phyloP scores from a whole-genome alignment of 2,329 filamentous ascomycete species.

The Dothistroma septosporum region DNA sequence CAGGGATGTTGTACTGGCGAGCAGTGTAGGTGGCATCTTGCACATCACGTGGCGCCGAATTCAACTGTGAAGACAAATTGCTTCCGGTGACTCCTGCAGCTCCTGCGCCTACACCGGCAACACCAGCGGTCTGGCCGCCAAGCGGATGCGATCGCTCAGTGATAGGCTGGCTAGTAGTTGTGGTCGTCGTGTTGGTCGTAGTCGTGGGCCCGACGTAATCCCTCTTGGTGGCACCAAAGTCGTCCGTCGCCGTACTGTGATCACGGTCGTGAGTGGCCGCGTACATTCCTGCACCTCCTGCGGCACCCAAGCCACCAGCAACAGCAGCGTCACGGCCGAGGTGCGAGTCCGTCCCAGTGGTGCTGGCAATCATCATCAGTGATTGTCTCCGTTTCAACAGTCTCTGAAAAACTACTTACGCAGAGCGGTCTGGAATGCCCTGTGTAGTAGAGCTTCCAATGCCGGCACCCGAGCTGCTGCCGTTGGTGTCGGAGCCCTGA shows the following conservation, averaged over 20 bases:
- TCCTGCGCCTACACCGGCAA: slow-evolving; percentile 2
- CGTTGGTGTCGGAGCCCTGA: neutral
- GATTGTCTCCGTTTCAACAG: neutral
- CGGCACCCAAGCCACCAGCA: slow-evolving; percentile 31
- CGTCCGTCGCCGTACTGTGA: too few relatives aligned
- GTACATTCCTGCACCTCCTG: slow-evolving; percentile 20
- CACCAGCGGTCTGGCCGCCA: neutral
- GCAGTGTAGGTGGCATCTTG: slow-evolving; percentile 26
- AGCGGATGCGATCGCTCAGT: slow-evolving; percentile 5
- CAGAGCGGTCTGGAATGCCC: neutral
- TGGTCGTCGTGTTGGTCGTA: slow-evolving; percentile 5
- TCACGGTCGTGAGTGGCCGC: neutral
- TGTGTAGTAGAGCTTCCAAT: neutral
- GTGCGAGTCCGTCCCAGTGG: slow-evolving; percentile 15
- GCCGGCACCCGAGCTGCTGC: neutral
- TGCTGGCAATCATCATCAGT: neutral
- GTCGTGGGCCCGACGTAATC: neutral
- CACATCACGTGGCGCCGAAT: slow-evolving; percentile 20
- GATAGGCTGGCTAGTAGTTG: neutral
- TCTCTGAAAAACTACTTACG: neutral
- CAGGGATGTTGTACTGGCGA: slow-evolving; percentile 3
- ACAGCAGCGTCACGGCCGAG: slow-evolving; percentile 35
- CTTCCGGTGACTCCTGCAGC: neutral
- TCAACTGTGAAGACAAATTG: slow-evolving; percentile 7
- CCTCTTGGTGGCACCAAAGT: neutral